Evolutionary conservation across 805 yeast species (phyloP).

Genomic region (Saccharomycopsis oosterbeekiorum): DNA sequence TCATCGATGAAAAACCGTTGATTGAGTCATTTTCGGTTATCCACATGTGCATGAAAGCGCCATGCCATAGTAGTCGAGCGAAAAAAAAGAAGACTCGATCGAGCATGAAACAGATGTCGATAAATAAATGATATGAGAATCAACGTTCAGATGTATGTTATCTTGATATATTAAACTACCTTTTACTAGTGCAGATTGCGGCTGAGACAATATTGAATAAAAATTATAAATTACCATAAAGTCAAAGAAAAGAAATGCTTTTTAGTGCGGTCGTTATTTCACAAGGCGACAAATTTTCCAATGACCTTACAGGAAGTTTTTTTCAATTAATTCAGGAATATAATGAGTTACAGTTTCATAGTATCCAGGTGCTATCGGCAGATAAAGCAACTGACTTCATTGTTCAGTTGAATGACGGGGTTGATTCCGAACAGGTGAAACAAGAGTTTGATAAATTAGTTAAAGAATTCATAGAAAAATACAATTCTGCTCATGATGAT

Average conservation of each 20-base stretch:
- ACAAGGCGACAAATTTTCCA: constrained; percentile 17
- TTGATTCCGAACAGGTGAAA: neutral
- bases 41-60: too few species aligned
- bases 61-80: neutral
- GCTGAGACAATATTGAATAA: neutral
- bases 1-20: too few species aligned
- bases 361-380: constrained; percentile 10
- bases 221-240: too few species aligned
- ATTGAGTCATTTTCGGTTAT: too few species aligned
- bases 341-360: constrained; percentile 8
- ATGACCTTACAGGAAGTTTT: neutral
- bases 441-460: neutral
- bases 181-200: neutral
- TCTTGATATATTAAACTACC: neutral
- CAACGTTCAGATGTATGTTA: neutral
- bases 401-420: constrained; percentile 7
- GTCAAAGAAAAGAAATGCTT: constrained; percentile 7
- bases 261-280: constrained; percentile 25
- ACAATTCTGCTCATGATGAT: constrained; percentile 16
- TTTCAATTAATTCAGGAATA: constrained; percentile 5
- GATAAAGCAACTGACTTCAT: constrained; percentile 17
- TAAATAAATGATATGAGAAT: neutral
- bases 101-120: neutral
- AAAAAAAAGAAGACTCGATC: neutral
- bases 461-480: constrained; percentile 1